Percentiles rank a stretch among this genome's conserved stretches.
Conservation (phyloP, 495 filamentous ascomycete species). For the Clohesyomyces aquaticus region DNA sequence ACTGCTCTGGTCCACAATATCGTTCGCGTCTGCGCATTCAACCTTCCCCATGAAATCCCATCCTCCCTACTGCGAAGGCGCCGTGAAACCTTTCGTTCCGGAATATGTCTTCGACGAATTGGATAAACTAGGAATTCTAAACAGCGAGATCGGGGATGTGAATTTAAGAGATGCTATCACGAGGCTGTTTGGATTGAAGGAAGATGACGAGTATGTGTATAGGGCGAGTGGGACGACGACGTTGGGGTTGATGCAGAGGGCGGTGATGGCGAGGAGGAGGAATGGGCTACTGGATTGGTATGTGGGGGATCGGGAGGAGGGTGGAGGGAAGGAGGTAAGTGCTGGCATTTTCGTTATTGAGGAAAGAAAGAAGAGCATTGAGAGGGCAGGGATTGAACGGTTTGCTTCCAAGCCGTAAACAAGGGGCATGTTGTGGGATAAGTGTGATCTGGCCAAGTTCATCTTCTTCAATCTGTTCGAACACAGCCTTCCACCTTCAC, state of each 20-base stretch:
- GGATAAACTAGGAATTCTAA: too few species aligned
- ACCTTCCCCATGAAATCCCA: too few species aligned
- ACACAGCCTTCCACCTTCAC: too few species aligned
- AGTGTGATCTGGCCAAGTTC: too few species aligned
- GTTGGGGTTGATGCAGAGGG: constrained; percentile 58
- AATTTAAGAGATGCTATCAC: neutral
- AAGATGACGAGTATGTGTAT: constrained; percentile 60
- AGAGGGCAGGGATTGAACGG: too few species aligned
- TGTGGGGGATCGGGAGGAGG: constrained; percentile 42
- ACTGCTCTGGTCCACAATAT: too few species aligned
- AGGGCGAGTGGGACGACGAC: constrained; percentile 52
- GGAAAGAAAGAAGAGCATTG: too few species aligned
- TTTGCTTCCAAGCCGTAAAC: too few species aligned
- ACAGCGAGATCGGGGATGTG: too few species aligned
- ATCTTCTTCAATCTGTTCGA: too few species aligned
- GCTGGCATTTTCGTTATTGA: neutral
- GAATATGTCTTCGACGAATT: neutral
- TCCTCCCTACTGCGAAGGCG: neutral
- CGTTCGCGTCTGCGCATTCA: too few species aligned
- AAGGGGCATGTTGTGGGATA: too few species aligned
- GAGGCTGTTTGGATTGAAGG: constrained; percentile 51
- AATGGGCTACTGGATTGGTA: constrained; percentile 54
- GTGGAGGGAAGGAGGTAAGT: constrained; percentile 42
- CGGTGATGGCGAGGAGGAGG: constrained; percentile 51
- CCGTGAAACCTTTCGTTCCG: neutral